These are phyloP conservation scores for Colletotrichum sp. DNA, from an alignment of 2,329 filamentous ascomycete species.

Conservation along the genomic window DNA sequence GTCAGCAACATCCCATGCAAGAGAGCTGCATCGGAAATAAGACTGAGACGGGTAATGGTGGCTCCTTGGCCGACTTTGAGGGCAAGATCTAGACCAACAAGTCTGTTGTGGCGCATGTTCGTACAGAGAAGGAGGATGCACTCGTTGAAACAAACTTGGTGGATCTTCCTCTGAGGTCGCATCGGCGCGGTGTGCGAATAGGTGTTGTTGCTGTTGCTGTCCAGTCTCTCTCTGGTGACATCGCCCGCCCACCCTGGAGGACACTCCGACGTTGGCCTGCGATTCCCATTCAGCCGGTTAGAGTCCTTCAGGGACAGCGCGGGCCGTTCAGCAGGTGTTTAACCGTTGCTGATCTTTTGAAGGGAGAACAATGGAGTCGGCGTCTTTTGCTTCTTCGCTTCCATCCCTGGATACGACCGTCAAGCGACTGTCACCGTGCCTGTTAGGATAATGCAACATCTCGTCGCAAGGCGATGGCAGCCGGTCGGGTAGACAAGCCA, in stretches of 20 bases:
- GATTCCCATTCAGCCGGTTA: background rate
- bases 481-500: background rate
- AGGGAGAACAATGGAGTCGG: background rate
- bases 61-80: background rate
- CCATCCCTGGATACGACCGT: background rate
- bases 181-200: background rate
- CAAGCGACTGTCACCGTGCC: background rate
- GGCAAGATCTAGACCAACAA: background rate
- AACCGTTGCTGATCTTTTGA: background rate
- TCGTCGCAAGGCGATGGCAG: background rate
- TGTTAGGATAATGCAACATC: background rate
- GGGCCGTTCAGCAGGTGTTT: background rate
- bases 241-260: background rate
- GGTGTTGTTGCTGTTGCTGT: background rate
- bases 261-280: background rate
- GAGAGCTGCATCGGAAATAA: background rate
- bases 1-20: background rate
- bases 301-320: background rate
- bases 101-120: background rate
- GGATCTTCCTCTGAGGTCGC: background rate
- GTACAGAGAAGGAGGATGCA: background rate
- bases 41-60: background rate
- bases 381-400: background rate
- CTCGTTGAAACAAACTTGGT: background rate
- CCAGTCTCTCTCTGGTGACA: background rate